These are phyloP conservation scores for Pseudopithomyces chartarum DNA, from an alignment of 2,329 filamentous ascomycete species.

Conservation along the genomic window DNA sequence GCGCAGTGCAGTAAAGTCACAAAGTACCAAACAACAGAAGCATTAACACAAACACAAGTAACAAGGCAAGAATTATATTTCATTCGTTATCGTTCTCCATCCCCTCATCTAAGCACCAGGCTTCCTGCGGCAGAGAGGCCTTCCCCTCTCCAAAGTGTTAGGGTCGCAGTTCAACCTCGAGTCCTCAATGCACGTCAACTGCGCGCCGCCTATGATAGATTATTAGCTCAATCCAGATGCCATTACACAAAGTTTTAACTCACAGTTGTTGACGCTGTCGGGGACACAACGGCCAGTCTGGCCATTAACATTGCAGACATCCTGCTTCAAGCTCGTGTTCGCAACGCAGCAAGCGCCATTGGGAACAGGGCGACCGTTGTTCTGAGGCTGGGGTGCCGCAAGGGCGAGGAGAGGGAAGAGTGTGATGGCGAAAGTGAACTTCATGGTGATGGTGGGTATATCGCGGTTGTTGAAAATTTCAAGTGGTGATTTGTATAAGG, in stretches of 20 bases:
- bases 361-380: slow-evolving; percentile 30
- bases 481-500: not conserved
- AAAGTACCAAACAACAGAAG: no score
- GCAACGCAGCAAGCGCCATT: slow-evolving; percentile 30
- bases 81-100: no score
- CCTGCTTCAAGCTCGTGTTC: slow-evolving; percentile 36
- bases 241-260: slow-evolving; percentile 3
- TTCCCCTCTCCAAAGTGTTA: slow-evolving; percentile 28
- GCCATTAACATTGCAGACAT: slow-evolving; percentile 36
- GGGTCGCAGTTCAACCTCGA: slow-evolving; percentile 27
- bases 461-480: not conserved
- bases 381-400: slow-evolving; percentile 26
- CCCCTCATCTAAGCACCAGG: not conserved
- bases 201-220: slow-evolving; percentile 21
- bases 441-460: slow-evolving; percentile 27
- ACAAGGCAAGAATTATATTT: no score
- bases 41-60: no score
- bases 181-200: slow-evolving; percentile 36
- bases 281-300: slow-evolving; percentile 33
- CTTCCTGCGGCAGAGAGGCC: slow-evolving; percentile 20
- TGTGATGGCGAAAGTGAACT: slow-evolving; percentile 25
- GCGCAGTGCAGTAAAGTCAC: no score
- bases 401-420: slow-evolving; percentile 25
- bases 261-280: slow-evolving; percentile 28
- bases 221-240: not conserved